Conservation (phyloP, 441 rosid genomes). For the Biscutella laevigata region DNA sequence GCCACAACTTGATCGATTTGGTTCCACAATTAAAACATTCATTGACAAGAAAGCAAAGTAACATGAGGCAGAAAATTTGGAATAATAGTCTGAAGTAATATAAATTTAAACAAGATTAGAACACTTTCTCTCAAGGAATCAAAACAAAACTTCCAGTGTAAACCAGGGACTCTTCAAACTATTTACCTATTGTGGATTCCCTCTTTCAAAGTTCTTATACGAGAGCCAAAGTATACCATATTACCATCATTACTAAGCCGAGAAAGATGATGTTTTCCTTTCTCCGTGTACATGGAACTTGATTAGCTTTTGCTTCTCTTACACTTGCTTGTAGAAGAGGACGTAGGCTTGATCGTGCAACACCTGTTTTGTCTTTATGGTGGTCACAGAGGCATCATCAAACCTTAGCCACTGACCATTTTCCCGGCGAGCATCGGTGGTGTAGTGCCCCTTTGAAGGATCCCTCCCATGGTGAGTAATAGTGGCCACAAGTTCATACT, state of each 20-base stretch:
- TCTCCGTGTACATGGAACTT: neutral
- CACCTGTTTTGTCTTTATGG: slow-evolving; percentile 56
- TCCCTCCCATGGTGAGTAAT: slow-evolving; percentile 91
- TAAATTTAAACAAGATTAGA: slow-evolving; percentile 13
- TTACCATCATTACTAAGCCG: slow-evolving; percentile 4
- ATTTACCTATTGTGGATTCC: slow-evolving; percentile 26
- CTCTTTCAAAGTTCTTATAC: slow-evolving; percentile 11
- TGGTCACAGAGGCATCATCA: slow-evolving; percentile 75
- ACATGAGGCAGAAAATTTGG: neutral
- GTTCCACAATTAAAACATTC: neutral
- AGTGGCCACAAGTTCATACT: slow-evolving; percentile 84
- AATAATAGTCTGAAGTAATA: slow-evolving; percentile 15
- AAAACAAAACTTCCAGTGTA: slow-evolving; percentile 28
- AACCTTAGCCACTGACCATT: slow-evolving; percentile 81
- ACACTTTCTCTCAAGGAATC: slow-evolving; percentile 22
- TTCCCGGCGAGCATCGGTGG: slow-evolving; percentile 62
- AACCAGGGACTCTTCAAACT: slow-evolving; percentile 17
- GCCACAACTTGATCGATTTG: neutral
- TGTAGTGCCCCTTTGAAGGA: slow-evolving; percentile 89
- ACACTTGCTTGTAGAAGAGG: slow-evolving; percentile 79
- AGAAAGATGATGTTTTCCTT: slow-evolving; percentile 2
- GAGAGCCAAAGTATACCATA: slow-evolving; percentile 9
- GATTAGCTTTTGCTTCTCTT: slow-evolving; percentile 21
- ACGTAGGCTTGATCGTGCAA: slow-evolving; percentile 89
- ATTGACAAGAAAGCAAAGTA: neutral